These are phyloP conservation scores for Boletus nobilissimus DNA, from an alignment of 1,284 basidiomycete genomes.

Conservation along the genomic window DNA sequence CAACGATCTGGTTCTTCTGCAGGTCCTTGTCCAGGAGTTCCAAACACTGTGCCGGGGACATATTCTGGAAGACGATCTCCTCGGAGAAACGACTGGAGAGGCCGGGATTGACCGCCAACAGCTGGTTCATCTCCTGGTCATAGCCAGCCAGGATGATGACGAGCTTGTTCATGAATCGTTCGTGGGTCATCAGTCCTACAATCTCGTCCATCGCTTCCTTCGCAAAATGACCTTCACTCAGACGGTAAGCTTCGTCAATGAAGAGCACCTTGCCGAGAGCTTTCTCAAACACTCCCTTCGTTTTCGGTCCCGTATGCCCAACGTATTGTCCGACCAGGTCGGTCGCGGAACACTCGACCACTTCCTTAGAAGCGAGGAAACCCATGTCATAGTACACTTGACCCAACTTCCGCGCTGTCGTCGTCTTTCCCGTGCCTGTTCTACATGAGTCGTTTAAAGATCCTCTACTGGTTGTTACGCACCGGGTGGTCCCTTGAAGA, in stretches of 20 bases:
- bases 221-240: conserved; percentile 67
- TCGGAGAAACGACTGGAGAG: conserved; percentile 75
- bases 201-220: conserved; percentile 76
- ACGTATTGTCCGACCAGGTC: conserved; percentile 75
- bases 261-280: conserved; percentile 72
- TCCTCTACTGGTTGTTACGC: neutral
- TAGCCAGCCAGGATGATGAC: conserved; percentile 76
- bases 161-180: conserved; percentile 63
- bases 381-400: conserved; percentile 48
- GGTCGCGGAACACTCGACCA: conserved; percentile 71
- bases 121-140: conserved; percentile 69
- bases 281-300: conserved; percentile 63
- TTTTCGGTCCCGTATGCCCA: conserved; percentile 76
- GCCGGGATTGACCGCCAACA: conserved; percentile 67
- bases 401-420: conserved; percentile 55
- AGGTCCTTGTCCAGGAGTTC: conserved; percentile 60
- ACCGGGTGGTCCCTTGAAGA: conserved; percentile 76
- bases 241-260: conserved; percentile 72
- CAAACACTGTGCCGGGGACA: conserved; percentile 61
- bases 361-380: conserved; percentile 43
- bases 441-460: neutral
- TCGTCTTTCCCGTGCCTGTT: conserved; percentile 56
- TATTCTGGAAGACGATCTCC: conserved; percentile 63
- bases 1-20: conserved; percentile 52
- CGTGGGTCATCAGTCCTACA: conserved; percentile 68